Conservation (phyloP, 2,329 filamentous ascomycete genomes). For the Furcasterigmium sp. region DNA sequence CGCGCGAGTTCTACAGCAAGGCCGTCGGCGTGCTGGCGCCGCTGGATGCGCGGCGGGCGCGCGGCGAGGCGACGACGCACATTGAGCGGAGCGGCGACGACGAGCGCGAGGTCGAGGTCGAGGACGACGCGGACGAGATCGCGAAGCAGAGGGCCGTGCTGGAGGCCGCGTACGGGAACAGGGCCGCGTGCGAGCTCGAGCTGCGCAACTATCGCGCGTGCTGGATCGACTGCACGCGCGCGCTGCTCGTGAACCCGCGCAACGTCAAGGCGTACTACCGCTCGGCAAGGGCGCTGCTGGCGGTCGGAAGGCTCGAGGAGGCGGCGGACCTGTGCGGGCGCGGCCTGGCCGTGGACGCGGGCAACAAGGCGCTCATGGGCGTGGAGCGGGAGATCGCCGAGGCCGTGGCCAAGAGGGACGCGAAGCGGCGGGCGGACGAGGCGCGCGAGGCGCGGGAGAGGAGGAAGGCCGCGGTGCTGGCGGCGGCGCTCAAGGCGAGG, state of each 20-base stretch:
- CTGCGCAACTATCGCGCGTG: constrained; percentile 84
- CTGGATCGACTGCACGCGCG: constrained; percentile 76
- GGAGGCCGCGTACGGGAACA: constrained; percentile 78
- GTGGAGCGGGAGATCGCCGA: constrained; percentile 60
- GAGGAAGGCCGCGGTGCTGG: constrained; percentile 55
- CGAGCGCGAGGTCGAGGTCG: constrained; percentile 36
- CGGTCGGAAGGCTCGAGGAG: constrained; percentile 72
- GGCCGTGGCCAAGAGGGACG: constrained; percentile 50
- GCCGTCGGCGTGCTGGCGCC: constrained; percentile 67
- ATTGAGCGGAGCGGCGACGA: constrained; percentile 10
- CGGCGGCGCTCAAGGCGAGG: constrained; percentile 62
- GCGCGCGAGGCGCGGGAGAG: constrained; percentile 50
- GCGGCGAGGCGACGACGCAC: constrained; percentile 19
- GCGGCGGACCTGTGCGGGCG: constrained; percentile 73
- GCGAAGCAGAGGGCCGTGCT: constrained; percentile 58
- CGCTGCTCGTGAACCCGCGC: constrained; percentile 69
- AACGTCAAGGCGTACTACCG: constrained; percentile 94
- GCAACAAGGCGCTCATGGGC: constrained; percentile 60
- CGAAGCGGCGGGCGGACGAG: constrained; percentile 48
- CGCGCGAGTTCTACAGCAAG: constrained; percentile 87
- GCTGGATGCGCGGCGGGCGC: constrained; percentile 53
- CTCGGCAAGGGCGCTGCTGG: constrained; percentile 70
- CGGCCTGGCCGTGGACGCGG: constrained; percentile 66
- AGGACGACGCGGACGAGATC: constrained; percentile 53
- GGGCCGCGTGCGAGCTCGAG: constrained; percentile 84